Conservation (phyloP, 805 yeast species). For the Hanseniaspora occidentalis region DNA sequence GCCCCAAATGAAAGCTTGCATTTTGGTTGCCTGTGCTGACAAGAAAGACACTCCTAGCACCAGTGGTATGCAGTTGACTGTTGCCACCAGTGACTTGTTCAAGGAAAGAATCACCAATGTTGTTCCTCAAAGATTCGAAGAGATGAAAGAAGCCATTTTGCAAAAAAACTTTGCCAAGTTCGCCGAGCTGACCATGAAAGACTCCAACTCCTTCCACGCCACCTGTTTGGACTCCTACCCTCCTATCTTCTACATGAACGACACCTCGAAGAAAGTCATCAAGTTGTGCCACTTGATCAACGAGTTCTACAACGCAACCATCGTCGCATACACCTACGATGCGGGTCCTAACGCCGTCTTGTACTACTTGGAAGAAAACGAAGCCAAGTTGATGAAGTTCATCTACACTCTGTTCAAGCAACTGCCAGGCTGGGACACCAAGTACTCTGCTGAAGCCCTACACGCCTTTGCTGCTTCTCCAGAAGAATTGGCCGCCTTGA, state of each 20-base stretch:
- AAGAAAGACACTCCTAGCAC: conserved; percentile 94
- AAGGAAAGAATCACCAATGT: conserved; percentile 63
- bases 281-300: conserved; percentile 71
- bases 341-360: conserved; percentile 99
- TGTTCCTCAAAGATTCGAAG: conserved; percentile 74
- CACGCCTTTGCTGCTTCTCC: conserved; percentile 15
- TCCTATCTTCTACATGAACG: conserved; percentile 90
- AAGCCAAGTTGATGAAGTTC: conserved; percentile 57
- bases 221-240: conserved; percentile 94
- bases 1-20: conserved; percentile 88
- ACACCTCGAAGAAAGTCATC: conserved; percentile 74
- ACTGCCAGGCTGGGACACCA: conserved; percentile 59
- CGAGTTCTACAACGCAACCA: conserved; percentile 35
- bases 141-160: conserved; percentile 68
- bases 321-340: conserved; percentile 96
- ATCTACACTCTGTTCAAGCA: conserved; percentile 45
- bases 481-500: conserved; percentile 24
- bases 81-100: conserved; percentile 77
- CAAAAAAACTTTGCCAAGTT: conserved; percentile 66
- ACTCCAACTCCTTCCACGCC: conserved; percentile 95
- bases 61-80: conserved; percentile 93
- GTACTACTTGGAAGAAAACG: conserved; percentile 72
- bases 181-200: conserved; percentile 89
- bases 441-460: conserved; percentile 20
- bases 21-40: conserved; percentile 82